Percentiles rank a stretch among this genome's conserved stretches.
phyloP scores from a whole-genome alignment of 306 rosid species.

The Ormosia semicastrata region DNA sequence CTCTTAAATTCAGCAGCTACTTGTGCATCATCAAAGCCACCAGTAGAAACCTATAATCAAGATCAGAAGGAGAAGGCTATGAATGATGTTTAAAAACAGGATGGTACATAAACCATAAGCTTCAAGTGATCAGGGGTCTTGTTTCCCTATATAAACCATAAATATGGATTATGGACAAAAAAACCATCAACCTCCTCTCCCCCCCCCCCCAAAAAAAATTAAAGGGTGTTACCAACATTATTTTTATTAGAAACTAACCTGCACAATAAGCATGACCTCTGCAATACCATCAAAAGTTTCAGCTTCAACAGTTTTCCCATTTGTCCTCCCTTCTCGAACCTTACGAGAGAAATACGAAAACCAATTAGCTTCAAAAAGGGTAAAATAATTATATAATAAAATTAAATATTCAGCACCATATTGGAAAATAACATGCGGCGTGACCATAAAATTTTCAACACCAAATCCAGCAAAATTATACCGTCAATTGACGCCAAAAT shows the following conservation, averaged over 20 bases:
- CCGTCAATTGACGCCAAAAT: constrained; percentile 97
- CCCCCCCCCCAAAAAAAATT: not conserved
- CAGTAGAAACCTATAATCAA: constrained; percentile 68
- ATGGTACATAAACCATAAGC: constrained; percentile 2
- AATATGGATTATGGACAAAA: not conserved
- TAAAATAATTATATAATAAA: not conserved
- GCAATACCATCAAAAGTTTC: constrained; percentile 53
- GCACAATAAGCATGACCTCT: constrained; percentile 94
- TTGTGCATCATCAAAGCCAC: constrained; percentile 58
- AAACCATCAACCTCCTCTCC: not conserved
- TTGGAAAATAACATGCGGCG: not conserved
- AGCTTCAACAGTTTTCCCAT: constrained; percentile 44
- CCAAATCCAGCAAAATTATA: constrained; percentile 33
- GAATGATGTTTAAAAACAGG: not conserved
- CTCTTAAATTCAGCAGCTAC: constrained; percentile 64
- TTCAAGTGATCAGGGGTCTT: not conserved
- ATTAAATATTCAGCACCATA: not conserved
- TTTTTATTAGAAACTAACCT: constrained; percentile 37
- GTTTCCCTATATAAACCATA: constrained; percentile 14
- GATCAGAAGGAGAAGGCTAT: constrained; percentile 12
- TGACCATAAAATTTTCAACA: not conserved
- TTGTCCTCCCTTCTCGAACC: constrained; percentile 96
- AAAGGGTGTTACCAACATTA: not conserved
- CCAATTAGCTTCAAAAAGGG: constrained; percentile 8
- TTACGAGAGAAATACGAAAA: constrained; percentile 23